phyloP scores from a whole-genome alignment of 148 eudicot species.

The Camellia japonica region DNA sequence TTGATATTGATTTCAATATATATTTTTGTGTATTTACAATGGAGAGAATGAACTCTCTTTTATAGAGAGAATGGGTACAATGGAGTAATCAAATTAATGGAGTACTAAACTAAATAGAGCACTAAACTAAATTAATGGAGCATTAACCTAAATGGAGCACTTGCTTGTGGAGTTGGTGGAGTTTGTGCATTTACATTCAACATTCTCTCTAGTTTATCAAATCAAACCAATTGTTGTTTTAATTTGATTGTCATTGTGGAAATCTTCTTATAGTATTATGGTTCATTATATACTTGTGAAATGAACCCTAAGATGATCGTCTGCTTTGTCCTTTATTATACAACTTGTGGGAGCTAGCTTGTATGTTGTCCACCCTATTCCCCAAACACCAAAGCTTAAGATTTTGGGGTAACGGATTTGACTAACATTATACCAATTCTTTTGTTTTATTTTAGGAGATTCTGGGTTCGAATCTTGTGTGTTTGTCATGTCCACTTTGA shows the following conservation, averaged over 20 bases:
- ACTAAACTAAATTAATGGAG: too few species aligned
- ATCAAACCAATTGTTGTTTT: neutral
- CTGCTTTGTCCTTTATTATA: neutral
- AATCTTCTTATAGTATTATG: neutral
- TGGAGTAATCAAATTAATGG: too few species aligned
- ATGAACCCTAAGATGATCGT: neutral
- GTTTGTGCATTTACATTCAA: too few species aligned
- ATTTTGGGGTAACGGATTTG: neutral
- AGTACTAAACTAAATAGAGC: too few species aligned
- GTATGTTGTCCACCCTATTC: neutral
- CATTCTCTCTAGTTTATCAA: neutral
- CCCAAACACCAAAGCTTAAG: too few species aligned
- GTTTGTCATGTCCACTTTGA: neutral
- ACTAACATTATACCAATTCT: neutral
- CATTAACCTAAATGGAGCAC: too few species aligned
- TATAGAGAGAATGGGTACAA: too few species aligned
- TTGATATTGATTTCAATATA: too few species aligned
- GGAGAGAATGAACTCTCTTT: too few species aligned
- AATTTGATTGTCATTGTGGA: neutral
- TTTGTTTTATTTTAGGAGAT: neutral
- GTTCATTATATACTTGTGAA: neutral
- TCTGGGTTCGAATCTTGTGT: neutral
- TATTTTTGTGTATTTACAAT: too few species aligned
- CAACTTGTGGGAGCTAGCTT: neutral
- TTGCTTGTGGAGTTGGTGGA: too few species aligned